phyloP scores from a whole-genome alignment of 257 asterid genomes.

The Przewalskia tangutica region DNA sequence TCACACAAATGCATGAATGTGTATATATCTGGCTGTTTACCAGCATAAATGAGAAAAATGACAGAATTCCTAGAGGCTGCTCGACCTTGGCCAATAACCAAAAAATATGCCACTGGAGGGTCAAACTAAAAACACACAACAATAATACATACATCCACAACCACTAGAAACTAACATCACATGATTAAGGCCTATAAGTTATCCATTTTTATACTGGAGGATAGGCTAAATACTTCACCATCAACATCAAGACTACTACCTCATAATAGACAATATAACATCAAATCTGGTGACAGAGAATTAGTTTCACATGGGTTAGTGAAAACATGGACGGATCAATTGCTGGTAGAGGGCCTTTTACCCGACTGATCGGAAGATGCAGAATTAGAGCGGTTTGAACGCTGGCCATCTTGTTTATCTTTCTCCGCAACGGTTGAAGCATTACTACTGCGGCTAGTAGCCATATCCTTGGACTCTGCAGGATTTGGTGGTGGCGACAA shows the following conservation, averaged over 20 bases:
- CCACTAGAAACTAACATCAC: not conserved
- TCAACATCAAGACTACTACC: not conserved
- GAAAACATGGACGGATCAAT: not conserved
- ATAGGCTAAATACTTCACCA: not conserved
- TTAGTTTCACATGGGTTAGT: not conserved
- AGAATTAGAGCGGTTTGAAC: slow-evolving; percentile 19
- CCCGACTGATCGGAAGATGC: slow-evolving; percentile 19
- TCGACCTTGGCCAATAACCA: not conserved
- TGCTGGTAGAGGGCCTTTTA: not conserved
- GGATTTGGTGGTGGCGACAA: slow-evolving; percentile 17
- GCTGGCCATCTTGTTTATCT: slow-evolving; percentile 39
- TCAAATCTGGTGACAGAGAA: not conserved
- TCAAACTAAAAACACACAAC: not conserved
- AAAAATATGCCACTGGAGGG: not conserved
- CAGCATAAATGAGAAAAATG: not conserved
- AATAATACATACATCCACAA: not conserved
- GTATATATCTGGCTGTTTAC: too few species aligned
- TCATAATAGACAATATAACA: not conserved
- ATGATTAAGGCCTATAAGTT: not conserved
- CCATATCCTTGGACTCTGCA: slow-evolving; percentile 50
- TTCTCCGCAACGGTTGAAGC: slow-evolving; percentile 32
- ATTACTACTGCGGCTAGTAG: slow-evolving; percentile 37
- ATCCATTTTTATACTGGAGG: not conserved
- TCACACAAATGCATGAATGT: not conserved
- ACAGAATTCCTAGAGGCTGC: not conserved